Base-by-base conservation (phyloP, 2,329 filamentous ascomycete genomes). In the Exophiala calicioides region DNA sequence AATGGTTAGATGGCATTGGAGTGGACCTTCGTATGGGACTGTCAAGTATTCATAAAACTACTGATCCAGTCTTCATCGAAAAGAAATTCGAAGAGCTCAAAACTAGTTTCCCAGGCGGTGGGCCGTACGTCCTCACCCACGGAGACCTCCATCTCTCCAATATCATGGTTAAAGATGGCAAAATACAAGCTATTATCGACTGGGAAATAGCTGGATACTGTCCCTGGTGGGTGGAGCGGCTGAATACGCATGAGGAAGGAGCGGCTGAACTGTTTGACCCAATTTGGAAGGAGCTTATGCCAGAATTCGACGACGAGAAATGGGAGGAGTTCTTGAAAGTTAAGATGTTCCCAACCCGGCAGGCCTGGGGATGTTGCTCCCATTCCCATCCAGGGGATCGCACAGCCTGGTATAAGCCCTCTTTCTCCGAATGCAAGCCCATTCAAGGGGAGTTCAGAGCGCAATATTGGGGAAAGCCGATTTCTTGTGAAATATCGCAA, bases 61-160 rank as follows among this genome's bases (percentile, higher is more conserved):
- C 12, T n/a, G 47, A 45, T 32, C 29, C 21, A 6, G 15, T n/a
- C 4, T 9, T 42, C 10, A 32, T 50, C 24, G 41, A 50, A 41
- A 15, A 41, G 41, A 46, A 42, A 24, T 27, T 50, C 21, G 29
- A 40, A 27, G 15, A 44, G 15, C 8, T 50, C 16, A 44, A 44
- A 29, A 21, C 33, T 20, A 33, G 12, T 3, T 42, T 63, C 12
- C 55, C 55, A 1, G 53, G 50, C 29, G 55, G 55, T 6, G 53
- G 47, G 9, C 58, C 58, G 2, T 64, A 58, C 44, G 54, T 62
- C 1, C 51, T 63, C 19, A 58, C 56, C 27, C 58, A 63, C 40
- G 58, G 53, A 10, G 57, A 63, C 40, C 54, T 64, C 3, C 58
- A 60, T 36, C 30, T 63, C 15, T 53, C 50, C 1, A 63, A 64